These are phyloP conservation scores for Aspergillus homomorphus DNA, from an alignment of 495 filamentous ascomycete genomes.

Conservation along the genomic window DNA sequence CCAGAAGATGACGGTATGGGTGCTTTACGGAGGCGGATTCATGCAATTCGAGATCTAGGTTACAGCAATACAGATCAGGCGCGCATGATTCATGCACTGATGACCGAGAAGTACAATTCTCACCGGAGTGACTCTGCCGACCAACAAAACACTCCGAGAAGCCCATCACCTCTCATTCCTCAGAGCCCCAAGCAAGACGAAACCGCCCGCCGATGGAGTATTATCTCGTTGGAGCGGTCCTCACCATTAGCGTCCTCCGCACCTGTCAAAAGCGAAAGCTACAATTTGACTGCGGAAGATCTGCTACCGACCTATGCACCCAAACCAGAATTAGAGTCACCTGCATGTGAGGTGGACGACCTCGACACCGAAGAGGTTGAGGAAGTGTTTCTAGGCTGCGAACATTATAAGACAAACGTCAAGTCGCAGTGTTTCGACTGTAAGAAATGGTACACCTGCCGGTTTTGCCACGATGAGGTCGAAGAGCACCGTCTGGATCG, in stretches of 20 bases:
- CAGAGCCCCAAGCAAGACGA: slow-evolving; percentile 33
- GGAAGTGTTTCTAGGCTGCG: slow-evolving; percentile 65
- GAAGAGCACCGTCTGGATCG: slow-evolving; percentile 82
- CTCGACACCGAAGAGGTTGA: slow-evolving; percentile 40
- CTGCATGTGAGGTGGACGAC: slow-evolving; percentile 43
- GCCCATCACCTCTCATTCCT: slow-evolving; percentile 34
- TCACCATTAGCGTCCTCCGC: slow-evolving; percentile 31
- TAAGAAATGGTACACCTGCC: slow-evolving; percentile 89
- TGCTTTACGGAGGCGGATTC: slow-evolving; percentile 68
- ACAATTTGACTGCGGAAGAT: slow-evolving; percentile 70
- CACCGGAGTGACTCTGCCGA: slow-evolving; percentile 34
- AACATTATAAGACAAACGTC: slow-evolving; percentile 93
- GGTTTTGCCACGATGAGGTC: slow-evolving; percentile 86
- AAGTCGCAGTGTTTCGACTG: slow-evolving; percentile 91
- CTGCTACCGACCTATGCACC: slow-evolving; percentile 66
- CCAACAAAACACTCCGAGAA: slow-evolving; percentile 21
- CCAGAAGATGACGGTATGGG: slow-evolving; percentile 95
- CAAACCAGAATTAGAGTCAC: slow-evolving; percentile 40
- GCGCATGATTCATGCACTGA: slow-evolving; percentile 72
- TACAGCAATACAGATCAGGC: slow-evolving; percentile 74
- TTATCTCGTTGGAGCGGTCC: slow-evolving; percentile 30
- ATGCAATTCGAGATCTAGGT: slow-evolving; percentile 64
- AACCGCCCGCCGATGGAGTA: slow-evolving; percentile 31
- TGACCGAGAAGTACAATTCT: slow-evolving; percentile 74
- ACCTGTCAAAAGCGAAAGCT: slow-evolving; percentile 43